Evolutionary conservation across 805 yeast genomes (phyloP).

Genomic region (Saccharomycodes ludwigii): DNA sequence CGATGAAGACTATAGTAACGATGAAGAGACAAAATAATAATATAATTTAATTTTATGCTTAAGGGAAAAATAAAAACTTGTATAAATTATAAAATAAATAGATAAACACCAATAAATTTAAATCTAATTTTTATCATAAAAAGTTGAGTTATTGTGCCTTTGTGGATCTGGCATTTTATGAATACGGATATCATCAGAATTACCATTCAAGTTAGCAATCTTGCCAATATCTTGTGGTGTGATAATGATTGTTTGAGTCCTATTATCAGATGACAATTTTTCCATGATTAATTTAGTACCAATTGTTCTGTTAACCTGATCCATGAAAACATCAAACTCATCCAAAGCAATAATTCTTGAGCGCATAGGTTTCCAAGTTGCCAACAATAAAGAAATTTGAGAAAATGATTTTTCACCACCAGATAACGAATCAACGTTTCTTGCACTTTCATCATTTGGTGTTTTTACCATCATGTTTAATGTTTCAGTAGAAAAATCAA

Average conservation of each 20-base stretch:
- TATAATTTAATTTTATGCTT: conserved; percentile 1
- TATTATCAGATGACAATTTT: conserved; percentile 41
- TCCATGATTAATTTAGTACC: conserved; percentile 64
- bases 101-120: too few relatives aligned
- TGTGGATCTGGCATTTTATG: conserved; percentile 43
- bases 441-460: conserved; percentile 39
- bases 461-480: conserved; percentile 52
- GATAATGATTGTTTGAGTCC: conserved; percentile 77
- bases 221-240: conserved; percentile 83
- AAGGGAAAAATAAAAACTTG: not conserved
- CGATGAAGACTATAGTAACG: conserved; percentile 28
- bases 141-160: conserved; percentile 19
- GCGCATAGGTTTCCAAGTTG: conserved; percentile 90
- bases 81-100: too few relatives aligned
- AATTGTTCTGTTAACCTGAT: conserved; percentile 72
- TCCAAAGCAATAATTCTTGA: conserved; percentile 82
- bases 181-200: conserved; percentile 40
- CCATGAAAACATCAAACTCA: conserved; percentile 97
- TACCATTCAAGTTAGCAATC: conserved; percentile 47
- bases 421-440: conserved; percentile 73
- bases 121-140: conserved; percentile 3
- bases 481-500: conserved; percentile 41
- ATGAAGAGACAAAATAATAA: conserved; percentile 20
- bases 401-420: conserved; percentile 97
- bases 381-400: conserved; percentile 74